Conservation (phyloP, 371 early-diverging fungal genomes). For the Mucor piriformis region DNA sequence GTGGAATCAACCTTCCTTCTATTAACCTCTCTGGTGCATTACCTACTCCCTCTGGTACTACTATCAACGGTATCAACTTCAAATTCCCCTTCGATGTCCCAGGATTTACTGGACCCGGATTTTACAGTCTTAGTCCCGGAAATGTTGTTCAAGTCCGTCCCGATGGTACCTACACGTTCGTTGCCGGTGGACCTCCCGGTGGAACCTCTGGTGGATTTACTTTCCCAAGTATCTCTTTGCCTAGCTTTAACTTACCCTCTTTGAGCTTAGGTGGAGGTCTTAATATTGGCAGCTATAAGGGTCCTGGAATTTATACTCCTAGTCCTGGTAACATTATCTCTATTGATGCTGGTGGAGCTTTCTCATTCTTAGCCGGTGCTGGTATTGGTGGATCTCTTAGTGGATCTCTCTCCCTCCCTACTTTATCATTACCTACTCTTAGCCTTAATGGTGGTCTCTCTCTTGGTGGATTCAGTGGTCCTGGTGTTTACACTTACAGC, state of each 20-base stretch:
- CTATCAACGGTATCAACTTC: not conserved
- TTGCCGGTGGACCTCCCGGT: not conserved
- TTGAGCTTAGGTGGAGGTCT: not conserved
- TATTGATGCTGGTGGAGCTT: slow-evolving; percentile 1
- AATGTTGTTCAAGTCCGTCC: not conserved
- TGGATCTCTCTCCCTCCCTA: not conserved
- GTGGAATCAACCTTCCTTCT: not conserved
- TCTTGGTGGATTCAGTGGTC: slow-evolving; percentile 4
- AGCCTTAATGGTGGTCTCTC: not conserved
- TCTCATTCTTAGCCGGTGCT: not conserved
- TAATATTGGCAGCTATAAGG: not conserved
- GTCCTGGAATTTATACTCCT: slow-evolving; percentile 7
- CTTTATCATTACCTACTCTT: not conserved
- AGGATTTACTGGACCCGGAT: not conserved
- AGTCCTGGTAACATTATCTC: not conserved
- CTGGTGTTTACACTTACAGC: slow-evolving; percentile 3
- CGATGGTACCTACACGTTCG: not conserved
- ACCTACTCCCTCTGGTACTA: not conserved
- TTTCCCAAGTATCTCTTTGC: slow-evolving; percentile 7
- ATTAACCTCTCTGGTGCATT: not conserved
- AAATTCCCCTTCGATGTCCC: not conserved
- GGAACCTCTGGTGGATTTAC: not conserved
- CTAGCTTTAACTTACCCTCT: not conserved
- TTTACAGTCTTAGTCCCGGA: not conserved
- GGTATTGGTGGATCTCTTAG: not conserved